Conservation (phyloP, 2,329 filamentous ascomycete genomes). For the Tolypocladium nubicola region DNA sequence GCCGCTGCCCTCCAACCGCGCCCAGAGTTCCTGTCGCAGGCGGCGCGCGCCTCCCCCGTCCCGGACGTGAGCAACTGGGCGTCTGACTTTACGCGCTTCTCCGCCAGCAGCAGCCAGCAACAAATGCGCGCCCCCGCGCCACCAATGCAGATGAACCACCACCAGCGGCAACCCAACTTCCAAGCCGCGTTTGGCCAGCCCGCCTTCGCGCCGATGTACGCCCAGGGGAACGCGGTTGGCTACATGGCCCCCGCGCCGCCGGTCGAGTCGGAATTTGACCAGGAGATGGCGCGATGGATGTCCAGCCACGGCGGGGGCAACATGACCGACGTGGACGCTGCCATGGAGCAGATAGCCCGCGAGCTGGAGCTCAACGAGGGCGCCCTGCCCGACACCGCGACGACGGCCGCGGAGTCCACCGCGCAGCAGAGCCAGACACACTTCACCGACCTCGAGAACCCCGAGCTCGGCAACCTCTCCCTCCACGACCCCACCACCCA, state of each 20-base stretch:
- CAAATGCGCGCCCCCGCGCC: constrained; percentile 10
- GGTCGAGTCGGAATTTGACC: constrained; percentile 24
- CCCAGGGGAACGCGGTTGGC: constrained; percentile 12
- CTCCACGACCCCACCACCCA: constrained; percentile 7
- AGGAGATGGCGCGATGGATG: constrained; percentile 32
- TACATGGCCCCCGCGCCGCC: constrained; percentile 14
- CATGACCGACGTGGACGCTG: constrained; percentile 29
- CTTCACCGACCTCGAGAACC: constrained; percentile 18
- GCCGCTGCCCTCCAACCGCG: constrained; percentile 17
- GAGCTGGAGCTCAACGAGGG: constrained; percentile 28
- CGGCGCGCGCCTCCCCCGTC: constrained; percentile 11
- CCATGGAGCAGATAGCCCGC: constrained; percentile 31
- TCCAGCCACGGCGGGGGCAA: constrained; percentile 19
- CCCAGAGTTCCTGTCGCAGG: constrained; percentile 11
- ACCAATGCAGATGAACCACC: constrained; percentile 12
- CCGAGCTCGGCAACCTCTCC: constrained; percentile 22
- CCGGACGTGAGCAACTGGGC: constrained; percentile 22
- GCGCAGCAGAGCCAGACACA: constrained; percentile 1
- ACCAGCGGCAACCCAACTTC: constrained; percentile 14
- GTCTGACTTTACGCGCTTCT: constrained; percentile 24
- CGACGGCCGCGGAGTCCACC: not conserved
- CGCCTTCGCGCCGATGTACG: constrained; percentile 14
- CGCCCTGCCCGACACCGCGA: constrained; percentile 10
- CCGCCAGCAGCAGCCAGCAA: constrained; percentile 7
- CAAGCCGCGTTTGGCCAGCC: constrained; percentile 19